Conservation (phyloP, 2,329 filamentous ascomycete species). For the Nigrograna mackinnonii region DNA sequence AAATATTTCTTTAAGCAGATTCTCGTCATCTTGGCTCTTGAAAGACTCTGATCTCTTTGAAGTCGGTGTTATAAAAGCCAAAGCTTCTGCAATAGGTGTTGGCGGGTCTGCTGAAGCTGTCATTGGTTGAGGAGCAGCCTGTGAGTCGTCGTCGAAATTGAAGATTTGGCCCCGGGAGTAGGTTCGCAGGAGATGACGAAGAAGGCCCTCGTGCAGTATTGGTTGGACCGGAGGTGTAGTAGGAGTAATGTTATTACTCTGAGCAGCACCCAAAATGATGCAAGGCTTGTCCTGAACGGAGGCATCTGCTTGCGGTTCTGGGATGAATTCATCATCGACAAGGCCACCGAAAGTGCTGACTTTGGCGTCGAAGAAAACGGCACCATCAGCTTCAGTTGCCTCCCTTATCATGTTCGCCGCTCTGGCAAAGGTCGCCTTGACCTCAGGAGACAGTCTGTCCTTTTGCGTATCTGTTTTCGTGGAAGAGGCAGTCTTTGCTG, state of each 20-base stretch:
- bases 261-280: constrained; percentile 29
- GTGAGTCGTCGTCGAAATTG: constrained; percentile 38
- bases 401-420: constrained; percentile 45
- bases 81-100: constrained; percentile 5
- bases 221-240: constrained; percentile 16
- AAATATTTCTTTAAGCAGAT: constrained; percentile 33
- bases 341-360: constrained; percentile 41
- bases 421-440: constrained; percentile 35
- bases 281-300: constrained; percentile 37
- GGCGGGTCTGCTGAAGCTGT: constrained; percentile 9
- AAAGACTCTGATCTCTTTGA: constrained; percentile 30
- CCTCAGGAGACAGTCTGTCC: constrained; percentile 28
- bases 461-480: constrained; percentile 23
- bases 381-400: constrained; percentile 40
- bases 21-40: constrained; percentile 37
- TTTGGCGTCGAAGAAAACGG: constrained; percentile 42
- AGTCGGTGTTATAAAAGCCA: constrained; percentile 19
- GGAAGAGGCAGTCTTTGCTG: constrained; percentile 24
- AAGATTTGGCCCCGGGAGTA: constrained; percentile 43
- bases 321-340: constrained; percentile 38
- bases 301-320: constrained; percentile 21
- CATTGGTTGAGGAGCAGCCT: constrained; percentile 5
- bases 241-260: constrained; percentile 12
- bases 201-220: constrained; percentile 33
- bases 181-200: constrained; percentile 34